phyloP scores from a whole-genome alignment of 2,329 filamentous ascomycete species.

The Geosmithia morbida region DNA sequence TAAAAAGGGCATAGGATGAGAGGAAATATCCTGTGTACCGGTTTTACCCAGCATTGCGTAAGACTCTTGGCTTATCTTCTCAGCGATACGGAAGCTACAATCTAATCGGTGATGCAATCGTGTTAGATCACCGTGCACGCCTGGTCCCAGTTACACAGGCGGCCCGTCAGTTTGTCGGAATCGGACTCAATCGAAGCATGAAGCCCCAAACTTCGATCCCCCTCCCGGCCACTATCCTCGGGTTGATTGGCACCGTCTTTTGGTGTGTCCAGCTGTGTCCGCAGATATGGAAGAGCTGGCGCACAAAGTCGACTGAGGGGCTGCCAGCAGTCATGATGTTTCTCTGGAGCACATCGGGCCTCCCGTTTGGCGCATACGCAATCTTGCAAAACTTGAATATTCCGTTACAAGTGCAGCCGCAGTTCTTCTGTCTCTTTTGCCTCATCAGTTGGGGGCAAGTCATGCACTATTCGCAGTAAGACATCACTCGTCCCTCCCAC shows the following conservation, averaged over 20 bases:
- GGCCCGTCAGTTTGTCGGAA: not conserved
- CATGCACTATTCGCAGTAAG: not conserved
- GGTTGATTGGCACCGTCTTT: not conserved
- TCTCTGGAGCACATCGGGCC: not conserved
- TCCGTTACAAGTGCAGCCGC: not conserved
- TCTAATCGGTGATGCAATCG: too few species aligned
- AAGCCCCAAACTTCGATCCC: constrained; percentile 1
- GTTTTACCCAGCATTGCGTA: too few species aligned
- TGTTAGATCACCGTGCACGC: not conserved
- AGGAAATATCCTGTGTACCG: too few species aligned
- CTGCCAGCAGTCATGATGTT: not conserved
- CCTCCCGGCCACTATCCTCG: constrained; percentile 1
- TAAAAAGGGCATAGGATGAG: too few species aligned
- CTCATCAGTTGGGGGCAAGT: not conserved
- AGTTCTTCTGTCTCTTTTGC: not conserved
- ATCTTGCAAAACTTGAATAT: not conserved
- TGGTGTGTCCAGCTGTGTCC: constrained; percentile 1
- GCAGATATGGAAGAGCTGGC: constrained; percentile 1
- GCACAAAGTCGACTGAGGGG: not conserved
- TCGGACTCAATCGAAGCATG: not conserved
- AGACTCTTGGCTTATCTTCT: too few species aligned
- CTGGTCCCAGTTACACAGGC: not conserved
- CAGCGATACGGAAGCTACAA: too few species aligned
- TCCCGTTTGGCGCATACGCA: not conserved
- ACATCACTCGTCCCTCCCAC: not conserved